Evolutionary conservation across 768 basidiomycete genomes (phyloP), one percentile per base, ranked within the genome.

Genomic region (Suillus occidentalis): DNA sequence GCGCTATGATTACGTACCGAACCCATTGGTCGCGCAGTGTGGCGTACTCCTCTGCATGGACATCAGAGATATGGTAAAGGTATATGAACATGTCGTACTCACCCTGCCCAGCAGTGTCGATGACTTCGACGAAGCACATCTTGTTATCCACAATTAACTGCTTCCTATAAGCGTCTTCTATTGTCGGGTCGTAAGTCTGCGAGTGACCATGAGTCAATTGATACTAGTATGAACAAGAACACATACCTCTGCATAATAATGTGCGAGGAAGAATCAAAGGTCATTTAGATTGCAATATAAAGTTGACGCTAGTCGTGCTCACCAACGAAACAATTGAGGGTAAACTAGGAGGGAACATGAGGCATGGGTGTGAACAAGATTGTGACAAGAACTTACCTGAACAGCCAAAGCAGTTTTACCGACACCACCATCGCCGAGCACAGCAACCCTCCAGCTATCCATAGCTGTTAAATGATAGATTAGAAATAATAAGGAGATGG

Each of bases 81-180:
- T 25, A 5, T 52, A 40, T 57, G 49, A 36, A 50, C 56, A 31
- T 31, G 31, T 31, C 47, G 4, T 43, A 80, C 87, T 68, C 72
- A 95, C 95, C 95, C 88, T 98, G 95, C 37, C 95, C 95, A 59
- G 96, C 96, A 71, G 96, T 97, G 80, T 98, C 95, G 76, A 98
- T 92, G 67, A 98, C 94, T 78, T 98, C 95, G 69, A 98, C 87
- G 76, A 95, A 91, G 79, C 94, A 96, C 88, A 95, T 95, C 71
- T 89, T 86, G 75, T 95, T 94, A 78, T 97, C 95, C 68, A 97
- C 94, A 63, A 95, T 89, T 71, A 95, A 85, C 76, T 95, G 94
- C 77, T 96, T 97, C 72, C 95, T 87, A 80, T 98, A 97, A 67
- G 95, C 95, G 77, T 97, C 95, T 80, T 98, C 95, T 87, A 98